Evolutionary conservation across 1,284 basidiomycete species (phyloP).

Genomic region (Phylloboletellus chloephorus): DNA sequence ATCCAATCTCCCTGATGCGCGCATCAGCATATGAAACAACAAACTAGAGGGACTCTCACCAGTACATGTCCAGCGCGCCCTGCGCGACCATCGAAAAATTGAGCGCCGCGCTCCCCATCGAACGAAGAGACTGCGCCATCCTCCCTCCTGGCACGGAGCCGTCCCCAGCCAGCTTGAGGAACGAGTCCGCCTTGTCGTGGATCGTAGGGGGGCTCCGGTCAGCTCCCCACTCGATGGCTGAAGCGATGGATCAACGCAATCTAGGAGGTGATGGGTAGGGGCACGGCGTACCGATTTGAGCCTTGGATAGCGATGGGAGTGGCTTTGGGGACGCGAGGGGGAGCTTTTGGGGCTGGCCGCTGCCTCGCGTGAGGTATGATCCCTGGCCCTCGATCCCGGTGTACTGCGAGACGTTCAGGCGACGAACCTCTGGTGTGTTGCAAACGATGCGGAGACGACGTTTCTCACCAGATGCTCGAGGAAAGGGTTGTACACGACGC

Average conservation of each 20-base stretch:
- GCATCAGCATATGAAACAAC: conserved; percentile 1
- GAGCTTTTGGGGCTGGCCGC: conserved; percentile 57
- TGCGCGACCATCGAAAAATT: conserved; percentile 83
- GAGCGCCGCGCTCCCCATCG: conserved; percentile 80
- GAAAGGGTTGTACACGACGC: conserved; percentile 92
- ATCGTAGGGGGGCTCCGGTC: conserved; percentile 64
- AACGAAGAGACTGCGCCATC: conserved; percentile 86
- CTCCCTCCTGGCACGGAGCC: conserved; percentile 64
- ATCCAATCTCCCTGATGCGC: conserved; percentile 77
- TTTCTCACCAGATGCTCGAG: conserved; percentile 69
- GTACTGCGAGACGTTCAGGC: conserved; percentile 47
- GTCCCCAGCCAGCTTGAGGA: conserved; percentile 75
- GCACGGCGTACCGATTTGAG: conserved; percentile 57
- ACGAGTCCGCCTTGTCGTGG: conserved; percentile 64
- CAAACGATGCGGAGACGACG: background rate
- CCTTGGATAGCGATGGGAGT: conserved; percentile 71
- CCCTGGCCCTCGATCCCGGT: conserved; percentile 77
- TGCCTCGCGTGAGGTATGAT: conserved; percentile 62
- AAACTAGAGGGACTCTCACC: conserved; percentile 42
- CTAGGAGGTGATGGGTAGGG: background rate
- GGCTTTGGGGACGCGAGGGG: conserved; percentile 67
- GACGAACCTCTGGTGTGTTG: background rate
- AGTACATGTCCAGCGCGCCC: conserved; percentile 79
- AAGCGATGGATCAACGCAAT: background rate
- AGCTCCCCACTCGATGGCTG: conserved; percentile 89